phyloP scores from a whole-genome alignment of 2,329 filamentous ascomycete species.

The Colletotrichum orbiculare region DNA sequence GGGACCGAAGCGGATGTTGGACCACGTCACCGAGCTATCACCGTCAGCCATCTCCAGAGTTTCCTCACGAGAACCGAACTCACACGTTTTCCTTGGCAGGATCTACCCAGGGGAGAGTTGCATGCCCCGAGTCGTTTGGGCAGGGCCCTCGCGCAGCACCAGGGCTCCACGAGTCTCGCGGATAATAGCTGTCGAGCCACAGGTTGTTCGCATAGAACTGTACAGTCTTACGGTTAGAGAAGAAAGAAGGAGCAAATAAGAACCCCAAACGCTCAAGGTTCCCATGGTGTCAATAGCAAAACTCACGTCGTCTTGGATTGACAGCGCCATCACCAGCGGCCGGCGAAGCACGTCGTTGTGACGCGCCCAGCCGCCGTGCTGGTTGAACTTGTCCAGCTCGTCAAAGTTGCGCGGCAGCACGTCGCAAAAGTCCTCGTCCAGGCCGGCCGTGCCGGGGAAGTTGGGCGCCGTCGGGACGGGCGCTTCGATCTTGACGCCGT shows the following conservation, averaged over 20 bases:
- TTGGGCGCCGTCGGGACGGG: constrained; percentile 41
- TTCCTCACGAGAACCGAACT: neutral
- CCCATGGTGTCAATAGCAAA: neutral
- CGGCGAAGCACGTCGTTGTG: constrained; percentile 2
- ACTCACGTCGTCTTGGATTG: constrained; percentile 32
- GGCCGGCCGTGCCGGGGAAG: constrained; percentile 3
- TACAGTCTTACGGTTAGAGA: neutral
- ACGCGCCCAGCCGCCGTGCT: constrained; percentile 2
- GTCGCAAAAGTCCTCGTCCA: constrained; percentile 8
- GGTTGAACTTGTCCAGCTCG: neutral
- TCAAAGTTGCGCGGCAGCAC: neutral
- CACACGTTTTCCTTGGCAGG: neutral
- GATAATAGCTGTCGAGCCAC: constrained; percentile 30
- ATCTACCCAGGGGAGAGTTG: neutral
- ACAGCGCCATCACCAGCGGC: constrained; percentile 29
- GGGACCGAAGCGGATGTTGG: constrained; percentile 60
- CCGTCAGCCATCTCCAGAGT: neutral
- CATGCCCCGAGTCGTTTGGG: neutral
- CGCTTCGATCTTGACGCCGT: constrained; percentile 63
- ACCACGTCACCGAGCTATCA: constrained; percentile 54
- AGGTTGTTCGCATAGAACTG: constrained; percentile 26
- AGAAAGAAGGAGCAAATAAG: no score
- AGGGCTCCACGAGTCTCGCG: neutral
- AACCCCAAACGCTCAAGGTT: no score
- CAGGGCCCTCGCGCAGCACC: constrained; percentile 21